phyloP scores from a whole-genome alignment of 2,329 filamentous ascomycete species.

The Penicillium occitanis region DNA sequence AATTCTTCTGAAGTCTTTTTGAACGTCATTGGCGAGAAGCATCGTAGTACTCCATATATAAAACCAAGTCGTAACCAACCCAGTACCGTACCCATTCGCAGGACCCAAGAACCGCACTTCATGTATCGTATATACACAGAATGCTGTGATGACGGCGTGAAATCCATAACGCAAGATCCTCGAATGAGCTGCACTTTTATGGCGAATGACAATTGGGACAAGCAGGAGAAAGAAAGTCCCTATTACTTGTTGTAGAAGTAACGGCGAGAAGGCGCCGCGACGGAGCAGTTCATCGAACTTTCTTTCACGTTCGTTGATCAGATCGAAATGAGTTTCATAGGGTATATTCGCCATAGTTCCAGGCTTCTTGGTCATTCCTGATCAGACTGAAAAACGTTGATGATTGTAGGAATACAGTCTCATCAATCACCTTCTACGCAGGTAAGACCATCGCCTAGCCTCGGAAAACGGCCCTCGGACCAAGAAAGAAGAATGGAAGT shows the following conservation, averaged over 20 bases:
- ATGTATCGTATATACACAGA: slow-evolving; percentile 46
- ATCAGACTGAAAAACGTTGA: not conserved
- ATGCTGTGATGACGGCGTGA: slow-evolving; percentile 46
- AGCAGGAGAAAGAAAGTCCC: slow-evolving; percentile 39
- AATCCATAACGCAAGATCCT: slow-evolving; percentile 46
- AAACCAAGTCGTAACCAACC: slow-evolving; percentile 55
- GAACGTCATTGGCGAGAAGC: slow-evolving; percentile 57
- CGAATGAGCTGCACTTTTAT: slow-evolving; percentile 34
- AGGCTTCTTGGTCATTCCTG: not conserved
- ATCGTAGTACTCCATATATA: slow-evolving; percentile 55
- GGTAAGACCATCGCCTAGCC: not conserved
- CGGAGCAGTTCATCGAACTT: slow-evolving; percentile 30
- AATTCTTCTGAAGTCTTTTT: slow-evolving; percentile 57
- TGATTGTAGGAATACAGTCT: not conserved
- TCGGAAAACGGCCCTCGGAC: not conserved
- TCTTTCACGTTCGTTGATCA: slow-evolving; percentile 28
- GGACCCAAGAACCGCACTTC: slow-evolving; percentile 51
- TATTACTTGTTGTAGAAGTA: slow-evolving; percentile 40
- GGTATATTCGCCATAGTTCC: slow-evolving; percentile 30
- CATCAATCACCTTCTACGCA: not conserved
- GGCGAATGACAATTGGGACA: slow-evolving; percentile 54
- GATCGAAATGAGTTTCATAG: slow-evolving; percentile 30
- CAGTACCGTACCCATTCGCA: slow-evolving; percentile 56
- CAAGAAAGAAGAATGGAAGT: not conserved
- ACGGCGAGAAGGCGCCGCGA: slow-evolving; percentile 33